Conservation (phyloP, 148 eudicot genomes). For the Euryodendron excelsum region DNA sequence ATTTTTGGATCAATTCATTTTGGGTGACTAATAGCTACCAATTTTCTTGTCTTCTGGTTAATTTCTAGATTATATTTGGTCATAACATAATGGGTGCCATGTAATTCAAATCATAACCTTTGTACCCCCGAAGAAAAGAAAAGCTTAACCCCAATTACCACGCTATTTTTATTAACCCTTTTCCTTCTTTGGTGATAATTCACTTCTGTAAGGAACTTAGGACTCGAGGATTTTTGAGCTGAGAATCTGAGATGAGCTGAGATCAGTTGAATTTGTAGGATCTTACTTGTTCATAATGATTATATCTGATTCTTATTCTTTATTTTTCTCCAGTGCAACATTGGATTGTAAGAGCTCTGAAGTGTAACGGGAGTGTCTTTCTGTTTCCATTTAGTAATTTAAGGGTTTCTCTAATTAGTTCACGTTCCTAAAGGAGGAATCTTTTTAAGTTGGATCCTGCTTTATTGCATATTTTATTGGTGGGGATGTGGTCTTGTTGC, state of each 20-base stretch:
- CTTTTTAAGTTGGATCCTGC: not conserved
- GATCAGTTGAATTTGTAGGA: conserved; percentile 1
- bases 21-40: not conserved
- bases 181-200: not conserved
- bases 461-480: not conserved
- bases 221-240: not conserved
- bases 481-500: not conserved
- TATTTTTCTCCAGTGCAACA: not conserved
- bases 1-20: not conserved
- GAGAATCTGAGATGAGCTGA: conserved; percentile 2
- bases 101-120: not conserved
- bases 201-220: not conserved
- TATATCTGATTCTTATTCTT: not conserved
- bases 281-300: not conserved
- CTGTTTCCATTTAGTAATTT: not conserved
- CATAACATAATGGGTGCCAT: not conserved
- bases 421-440: not conserved
- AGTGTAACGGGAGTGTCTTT: not conserved
- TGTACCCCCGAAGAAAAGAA: too few relatives aligned
- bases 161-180: not conserved
- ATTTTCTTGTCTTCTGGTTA: not conserved
- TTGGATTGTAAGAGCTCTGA: not conserved
- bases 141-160: not conserved
- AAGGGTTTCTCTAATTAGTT: not conserved
- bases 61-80: not conserved